Evolutionary conservation across 1,284 basidiomycete genomes (phyloP), one percentile per base, ranked within the genome.

Genomic region (Ganoderma multipileum): DNA sequence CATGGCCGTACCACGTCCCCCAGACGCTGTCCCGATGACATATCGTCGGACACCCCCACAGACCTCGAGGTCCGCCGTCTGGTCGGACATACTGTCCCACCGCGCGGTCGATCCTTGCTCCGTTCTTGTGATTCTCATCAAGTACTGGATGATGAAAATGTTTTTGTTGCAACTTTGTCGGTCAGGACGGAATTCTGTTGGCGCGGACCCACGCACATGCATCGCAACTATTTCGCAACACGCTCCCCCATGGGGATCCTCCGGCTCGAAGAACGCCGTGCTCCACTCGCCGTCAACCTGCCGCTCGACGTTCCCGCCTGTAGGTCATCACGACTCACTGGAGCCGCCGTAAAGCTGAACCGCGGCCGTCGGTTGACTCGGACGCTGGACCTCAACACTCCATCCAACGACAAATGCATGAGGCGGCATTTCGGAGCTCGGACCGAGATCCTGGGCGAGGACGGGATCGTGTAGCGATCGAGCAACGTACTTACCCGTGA

Each of bases 371-470:
- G 16, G 42, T 42, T 42, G 16, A 42, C 42, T 20, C 42, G n/a
- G 20, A 11, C 44, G n/a, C 18, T 47, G 33, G 30, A 30, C 52
- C 28, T 30, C 33, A 20, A 18, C 55, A 38, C 55, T 58, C 55
- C 30, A 55, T 55, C 28, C 36, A 5, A 2, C 42, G 42, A 44
- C n/a, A 18, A 12, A 20, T 5, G 42, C 42, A 26, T 11, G 8
- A 30, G 18, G 14, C 30, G 30, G 23, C 8, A 20, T 39, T 39
- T 57, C 63, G 67, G 67, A 58, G 39, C 26, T 33, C 63, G 67
- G 67, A 7, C 63, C 63, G 67, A 68, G 67, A 58, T 65, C 67
- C 67, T 54, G 62, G 8, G 28, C 62, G 62, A 64, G 50, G 44
- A 38, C 23, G 38, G 47, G 23, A 50, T 50, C 47, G 47, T 52